Conservation (phyloP, 2,329 filamentous ascomycete species). For the Epichloe amarillans region DNA sequence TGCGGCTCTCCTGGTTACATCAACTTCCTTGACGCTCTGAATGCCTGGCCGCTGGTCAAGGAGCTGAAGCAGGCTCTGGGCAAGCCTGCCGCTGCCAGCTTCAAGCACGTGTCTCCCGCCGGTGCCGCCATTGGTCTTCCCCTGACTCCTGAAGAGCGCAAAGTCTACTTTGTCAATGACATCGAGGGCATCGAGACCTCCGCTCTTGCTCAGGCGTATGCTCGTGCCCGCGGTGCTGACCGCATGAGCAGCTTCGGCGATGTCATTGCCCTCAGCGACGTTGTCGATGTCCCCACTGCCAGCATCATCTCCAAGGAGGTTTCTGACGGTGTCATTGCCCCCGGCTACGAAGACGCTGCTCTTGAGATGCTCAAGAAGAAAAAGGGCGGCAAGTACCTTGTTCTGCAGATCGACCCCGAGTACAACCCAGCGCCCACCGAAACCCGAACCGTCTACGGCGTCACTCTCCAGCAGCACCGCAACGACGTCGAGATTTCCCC, state of each 20-base stretch:
- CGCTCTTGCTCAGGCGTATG: conserved; percentile 82
- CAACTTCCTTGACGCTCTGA: conserved; percentile 90
- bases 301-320: conserved; percentile 98
- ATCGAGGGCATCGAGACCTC: conserved; percentile 81
- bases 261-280: conserved; percentile 81
- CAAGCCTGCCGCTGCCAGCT: conserved; percentile 84
- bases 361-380: conserved; percentile 92
- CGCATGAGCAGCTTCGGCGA: conserved; percentile 99
- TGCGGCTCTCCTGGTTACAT: conserved; percentile 87
- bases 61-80: conserved; percentile 83
- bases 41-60: conserved; percentile 94
- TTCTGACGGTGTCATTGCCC: conserved; percentile 90
- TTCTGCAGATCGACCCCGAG: conserved; percentile 84
- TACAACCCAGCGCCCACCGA: conserved; percentile 74
- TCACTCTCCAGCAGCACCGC: conserved; percentile 78
- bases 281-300: conserved; percentile 83
- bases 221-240: conserved; percentile 87
- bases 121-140: conserved; percentile 89
- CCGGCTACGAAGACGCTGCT: conserved; percentile 71
- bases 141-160: conserved; percentile 74
- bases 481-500: conserved; percentile 89
- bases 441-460: conserved; percentile 77
- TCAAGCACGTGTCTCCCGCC: conserved; percentile 97
- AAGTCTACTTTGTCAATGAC: conserved; percentile 97
- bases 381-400: conserved; percentile 94